Evolutionary conservation across 768 basidiomycete species (phyloP), one percentile per base, ranked within the genome.

Genomic region (Suillus variegatus): DNA sequence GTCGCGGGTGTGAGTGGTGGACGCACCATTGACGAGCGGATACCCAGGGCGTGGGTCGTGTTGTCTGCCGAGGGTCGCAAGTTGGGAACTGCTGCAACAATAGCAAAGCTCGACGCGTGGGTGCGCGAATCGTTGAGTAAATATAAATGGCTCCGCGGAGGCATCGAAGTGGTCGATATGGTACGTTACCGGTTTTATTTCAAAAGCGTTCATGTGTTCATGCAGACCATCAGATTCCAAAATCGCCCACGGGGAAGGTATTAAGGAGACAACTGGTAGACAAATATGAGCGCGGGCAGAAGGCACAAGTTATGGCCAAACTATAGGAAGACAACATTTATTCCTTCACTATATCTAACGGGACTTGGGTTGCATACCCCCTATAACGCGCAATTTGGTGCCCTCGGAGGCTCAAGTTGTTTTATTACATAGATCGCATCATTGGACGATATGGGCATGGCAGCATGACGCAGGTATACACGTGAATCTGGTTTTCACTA

Each of bases 41-140:
- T 89, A 1, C 92, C 92, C 0, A 85, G 88, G 1, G 93, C 93
- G 2, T 94, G 92, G 92, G 71, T 94, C 51, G 89, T 93, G 0
- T 76, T 93, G 8, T 89, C 86, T 64, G 67, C 77, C 0, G 71
- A 72, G 1, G 92, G 93, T 8, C 82, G 81, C 70, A 79, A 76
- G 51, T 70, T 80, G 6, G 88, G 89, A 10, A 73, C 73, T 40
- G 63, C 69, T 7, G 70, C 72, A 46, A 83, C 82, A 8, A 71
- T 83, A 3, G 74, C 77, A 58, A 81, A 78, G 61, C 77, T 94
- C 4, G 83, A 90, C 25, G 75, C 67, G 13, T 94, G 91, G 91
- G 79, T 85, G 44, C 79, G 83, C 65, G 79, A 84, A 74, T 82
- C 85, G 65, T 74, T 93, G 63, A 91, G 90, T 77, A 87, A 83